These are phyloP conservation scores for Alternaria viburni DNA, from an alignment of 2,329 filamentous ascomycete species.

Conservation along the genomic window DNA sequence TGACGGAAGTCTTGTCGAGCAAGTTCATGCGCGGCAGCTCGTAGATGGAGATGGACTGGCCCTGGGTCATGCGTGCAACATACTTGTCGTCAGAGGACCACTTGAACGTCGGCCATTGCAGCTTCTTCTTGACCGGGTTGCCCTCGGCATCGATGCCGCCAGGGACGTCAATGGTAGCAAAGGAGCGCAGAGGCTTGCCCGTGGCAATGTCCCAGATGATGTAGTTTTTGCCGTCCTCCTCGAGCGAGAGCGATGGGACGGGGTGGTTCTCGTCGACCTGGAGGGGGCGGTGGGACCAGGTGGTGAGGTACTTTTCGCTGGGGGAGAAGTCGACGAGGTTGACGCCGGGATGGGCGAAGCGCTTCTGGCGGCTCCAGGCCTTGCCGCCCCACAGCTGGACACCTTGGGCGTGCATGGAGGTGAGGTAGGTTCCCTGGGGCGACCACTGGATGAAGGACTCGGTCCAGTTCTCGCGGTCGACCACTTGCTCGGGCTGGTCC, in stretches of 20 bases:
- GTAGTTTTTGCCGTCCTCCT: conserved; percentile 99
- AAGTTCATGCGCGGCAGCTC: conserved; percentile 89
- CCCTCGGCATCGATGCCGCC: conserved; percentile 67
- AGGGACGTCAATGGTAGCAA: conserved; percentile 84
- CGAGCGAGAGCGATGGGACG: conserved; percentile 72
- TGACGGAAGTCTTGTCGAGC: conserved; percentile 88
- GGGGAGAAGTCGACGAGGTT: conserved; percentile 97
- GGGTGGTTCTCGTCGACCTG: conserved; percentile 89
- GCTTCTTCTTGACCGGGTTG: conserved; percentile 81
- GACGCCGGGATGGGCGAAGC: conserved; percentile 93
- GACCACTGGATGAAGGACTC: conserved; percentile 99
- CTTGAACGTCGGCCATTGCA: conserved; percentile 99
- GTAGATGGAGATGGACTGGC: conserved; percentile 88
- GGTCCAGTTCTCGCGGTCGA: conserved; percentile 95
- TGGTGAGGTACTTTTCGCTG: conserved; percentile 88
- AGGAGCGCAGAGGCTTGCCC: conserved; percentile 87
- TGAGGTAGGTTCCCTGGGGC: conserved; percentile 89
- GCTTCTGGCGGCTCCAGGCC: conserved; percentile 87
- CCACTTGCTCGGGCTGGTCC: conserved; percentile 83
- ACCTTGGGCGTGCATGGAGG: conserved; percentile 93
- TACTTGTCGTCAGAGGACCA: conserved; percentile 99
- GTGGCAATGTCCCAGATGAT: conserved; percentile 97
- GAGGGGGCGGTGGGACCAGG: conserved; percentile 95
- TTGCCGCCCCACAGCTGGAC: conserved; percentile 95
- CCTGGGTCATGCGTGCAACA: conserved; percentile 87